A percentile compares a stretch with the other conserved stretches of the same genome.
Conservation (phyloP, 208 protist genomes). For the Lotmaria passim region DNA sequence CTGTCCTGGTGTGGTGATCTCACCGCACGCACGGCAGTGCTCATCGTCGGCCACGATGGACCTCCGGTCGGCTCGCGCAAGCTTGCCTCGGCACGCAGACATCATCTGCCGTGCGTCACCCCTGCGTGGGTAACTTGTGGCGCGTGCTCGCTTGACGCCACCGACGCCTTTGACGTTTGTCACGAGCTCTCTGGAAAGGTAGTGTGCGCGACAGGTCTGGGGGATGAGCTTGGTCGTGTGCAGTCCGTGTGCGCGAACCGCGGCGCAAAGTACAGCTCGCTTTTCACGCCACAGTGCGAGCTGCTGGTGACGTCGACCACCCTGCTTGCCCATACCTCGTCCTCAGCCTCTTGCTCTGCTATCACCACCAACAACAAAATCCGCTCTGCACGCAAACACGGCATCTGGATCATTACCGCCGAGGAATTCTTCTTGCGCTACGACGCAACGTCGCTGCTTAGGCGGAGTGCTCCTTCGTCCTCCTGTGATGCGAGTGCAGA, state of each 20-base stretch:
- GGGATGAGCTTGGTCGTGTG: conserved; percentile 36
- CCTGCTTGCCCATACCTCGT: conserved; percentile 5
- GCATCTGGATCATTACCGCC: conserved; percentile 30
- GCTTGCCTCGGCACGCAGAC: conserved; percentile 45
- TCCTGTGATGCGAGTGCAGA: neutral
- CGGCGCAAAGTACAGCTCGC: conserved; percentile 40
- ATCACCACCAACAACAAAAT: conserved; percentile 33
- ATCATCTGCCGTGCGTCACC: conserved; percentile 66
- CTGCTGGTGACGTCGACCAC: conserved; percentile 45
- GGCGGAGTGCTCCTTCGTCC: neutral
- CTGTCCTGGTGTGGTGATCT: conserved; percentile 48
- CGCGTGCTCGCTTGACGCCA: conserved; percentile 34
- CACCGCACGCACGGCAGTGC: conserved; percentile 45
- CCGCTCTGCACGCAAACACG: conserved; percentile 35
- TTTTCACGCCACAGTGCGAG: conserved; percentile 43
- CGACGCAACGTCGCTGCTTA: neutral
- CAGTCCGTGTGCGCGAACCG: conserved; percentile 28
- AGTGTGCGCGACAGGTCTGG: conserved; percentile 56
- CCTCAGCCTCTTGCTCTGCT: neutral
- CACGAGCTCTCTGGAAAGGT: conserved; percentile 39
- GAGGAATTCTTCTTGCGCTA: conserved; percentile 39
- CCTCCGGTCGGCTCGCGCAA: conserved; percentile 39
- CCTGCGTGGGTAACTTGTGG: conserved; percentile 54
- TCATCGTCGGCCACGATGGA: conserved; percentile 45
- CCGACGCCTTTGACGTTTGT: conserved; percentile 43